These are phyloP conservation scores for Phytophthora ohioensis DNA, from an alignment of 352 stramenopile genomes.

Conservation along the genomic window DNA sequence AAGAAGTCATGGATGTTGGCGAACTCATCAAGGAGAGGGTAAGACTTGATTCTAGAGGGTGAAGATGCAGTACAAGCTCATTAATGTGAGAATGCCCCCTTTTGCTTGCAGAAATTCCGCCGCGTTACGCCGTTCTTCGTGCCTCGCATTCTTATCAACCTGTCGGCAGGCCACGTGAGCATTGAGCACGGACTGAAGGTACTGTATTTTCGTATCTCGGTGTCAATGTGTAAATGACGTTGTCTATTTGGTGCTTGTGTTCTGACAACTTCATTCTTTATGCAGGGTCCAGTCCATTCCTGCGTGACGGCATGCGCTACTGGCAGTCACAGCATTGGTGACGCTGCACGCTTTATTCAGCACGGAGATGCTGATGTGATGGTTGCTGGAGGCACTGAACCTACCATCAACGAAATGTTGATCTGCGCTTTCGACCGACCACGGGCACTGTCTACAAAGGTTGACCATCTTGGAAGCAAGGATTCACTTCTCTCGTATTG, in stretches of 20 bases:
- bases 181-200: conserved; percentile 90
- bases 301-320: conserved; percentile 96
- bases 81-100: background rate
- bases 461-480: conserved; percentile 10
- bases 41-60: background rate
- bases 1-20: conserved; percentile 79
- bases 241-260: background rate
- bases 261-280: background rate
- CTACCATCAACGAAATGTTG: conserved; percentile 92
- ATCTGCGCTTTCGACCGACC: conserved; percentile 96
- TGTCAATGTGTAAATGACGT: background rate
- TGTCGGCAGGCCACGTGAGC: conserved; percentile 90
- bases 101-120: conserved; percentile 63
- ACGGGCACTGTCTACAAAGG: conserved; percentile 92
- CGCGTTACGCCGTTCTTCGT: conserved; percentile 94
- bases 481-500: too few relatives aligned
- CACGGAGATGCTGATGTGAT: conserved; percentile 93
- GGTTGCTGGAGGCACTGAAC: conserved; percentile 95
- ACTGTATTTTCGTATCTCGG: background rate
- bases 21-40: conserved; percentile 66
- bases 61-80: background rate
- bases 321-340: conserved; percentile 94
- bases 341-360: conserved; percentile 91
- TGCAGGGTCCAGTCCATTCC: conserved; percentile 95
- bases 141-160: conserved; percentile 92